These are phyloP conservation scores for Trichoderma endophyticum DNA, from an alignment of 2,329 filamentous ascomycete species.

Conservation along the genomic window DNA sequence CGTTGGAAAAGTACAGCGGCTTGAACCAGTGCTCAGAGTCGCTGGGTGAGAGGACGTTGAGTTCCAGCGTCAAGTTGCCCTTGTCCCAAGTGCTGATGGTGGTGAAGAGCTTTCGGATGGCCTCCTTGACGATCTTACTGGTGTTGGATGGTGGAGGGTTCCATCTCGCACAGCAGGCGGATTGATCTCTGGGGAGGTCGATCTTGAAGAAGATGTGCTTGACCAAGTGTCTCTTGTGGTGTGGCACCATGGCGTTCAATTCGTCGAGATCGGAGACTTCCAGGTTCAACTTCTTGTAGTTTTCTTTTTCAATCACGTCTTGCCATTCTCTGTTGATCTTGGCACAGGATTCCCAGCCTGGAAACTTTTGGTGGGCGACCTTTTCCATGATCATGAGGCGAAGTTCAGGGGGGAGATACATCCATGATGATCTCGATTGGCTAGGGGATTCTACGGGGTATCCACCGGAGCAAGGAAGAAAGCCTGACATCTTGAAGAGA, in stretches of 20 bases:
- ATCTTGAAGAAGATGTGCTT: constrained; percentile 31
- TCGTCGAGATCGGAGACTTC: constrained; percentile 25
- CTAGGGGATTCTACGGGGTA: neutral
- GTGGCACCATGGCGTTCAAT: constrained; percentile 22
- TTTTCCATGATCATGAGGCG: constrained; percentile 31
- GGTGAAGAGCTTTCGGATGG: constrained; percentile 29
- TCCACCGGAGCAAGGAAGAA: neutral
- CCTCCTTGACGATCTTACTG: constrained; percentile 22
- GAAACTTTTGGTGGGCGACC: constrained; percentile 28
- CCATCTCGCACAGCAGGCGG: constrained; percentile 20
- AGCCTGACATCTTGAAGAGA: neutral
- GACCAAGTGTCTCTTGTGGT: constrained; percentile 24
- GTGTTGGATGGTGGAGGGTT: neutral
- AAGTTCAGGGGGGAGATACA: constrained; percentile 30
- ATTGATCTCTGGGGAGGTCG: constrained; percentile 29
- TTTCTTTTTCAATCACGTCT: constrained; percentile 28
- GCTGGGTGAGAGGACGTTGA: constrained; percentile 34
- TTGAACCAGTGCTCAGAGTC: constrained; percentile 36
- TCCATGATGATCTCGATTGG: constrained; percentile 18
- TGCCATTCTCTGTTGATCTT: constrained; percentile 38
- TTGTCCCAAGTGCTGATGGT: constrained; percentile 32
- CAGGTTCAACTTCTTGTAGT: constrained; percentile 30
- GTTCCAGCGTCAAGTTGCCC: constrained; percentile 31
- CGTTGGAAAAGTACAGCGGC: constrained; percentile 26
- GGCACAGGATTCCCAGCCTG: constrained; percentile 32